A percentile compares a stretch with the other conserved stretches of the same genome.
These are phyloP conservation scores for Agaricus sinodeliciosus DNA, from an alignment of 768 basidiomycete species.

Conservation along the genomic window DNA sequence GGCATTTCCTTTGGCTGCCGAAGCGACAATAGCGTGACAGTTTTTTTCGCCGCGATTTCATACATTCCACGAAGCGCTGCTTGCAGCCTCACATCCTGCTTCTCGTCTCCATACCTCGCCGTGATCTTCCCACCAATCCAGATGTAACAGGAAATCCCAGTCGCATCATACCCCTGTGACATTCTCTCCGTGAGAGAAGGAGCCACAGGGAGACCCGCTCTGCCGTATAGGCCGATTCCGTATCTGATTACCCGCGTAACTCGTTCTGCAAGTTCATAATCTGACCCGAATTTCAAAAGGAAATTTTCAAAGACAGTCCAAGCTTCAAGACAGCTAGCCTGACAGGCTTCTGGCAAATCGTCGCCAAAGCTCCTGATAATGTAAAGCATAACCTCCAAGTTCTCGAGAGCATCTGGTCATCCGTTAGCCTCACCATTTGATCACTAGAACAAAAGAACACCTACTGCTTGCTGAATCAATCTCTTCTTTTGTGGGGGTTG, in stretches of 20 bases:
- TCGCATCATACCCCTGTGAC: slow-evolving; percentile 70
- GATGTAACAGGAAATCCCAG: slow-evolving; percentile 79
- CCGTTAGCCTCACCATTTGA: background rate
- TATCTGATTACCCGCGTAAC: slow-evolving; percentile 79
- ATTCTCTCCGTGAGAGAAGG: slow-evolving; percentile 70
- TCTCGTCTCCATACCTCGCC: slow-evolving; percentile 66
- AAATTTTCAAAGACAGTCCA: slow-evolving; percentile 83
- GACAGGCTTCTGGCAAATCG: slow-evolving; percentile 74
- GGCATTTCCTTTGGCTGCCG: slow-evolving; percentile 72
- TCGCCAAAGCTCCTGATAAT: slow-evolving; percentile 80
- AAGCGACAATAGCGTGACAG: slow-evolving; percentile 59
- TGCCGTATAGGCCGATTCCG: slow-evolving; percentile 76
- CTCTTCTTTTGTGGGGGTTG: slow-evolving; percentile 60
- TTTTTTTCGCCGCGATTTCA: slow-evolving; percentile 68
- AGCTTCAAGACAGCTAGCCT: slow-evolving; percentile 68
- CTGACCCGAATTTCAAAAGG: slow-evolving; percentile 68
- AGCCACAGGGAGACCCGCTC: slow-evolving; percentile 57
- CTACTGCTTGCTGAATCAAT: slow-evolving; percentile 61
- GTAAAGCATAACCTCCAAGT: slow-evolving; percentile 85
- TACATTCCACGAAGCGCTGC: slow-evolving; percentile 56
- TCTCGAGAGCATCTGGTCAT: slow-evolving; percentile 74
- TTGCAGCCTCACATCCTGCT: slow-evolving; percentile 38
- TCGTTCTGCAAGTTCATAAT: slow-evolving; percentile 75
- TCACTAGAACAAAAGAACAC: slow-evolving; percentile 21
- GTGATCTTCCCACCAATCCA: slow-evolving; percentile 92